Conservation (phyloP, 768 basidiomycete genomes). For the Suillus subalutaceus region DNA sequence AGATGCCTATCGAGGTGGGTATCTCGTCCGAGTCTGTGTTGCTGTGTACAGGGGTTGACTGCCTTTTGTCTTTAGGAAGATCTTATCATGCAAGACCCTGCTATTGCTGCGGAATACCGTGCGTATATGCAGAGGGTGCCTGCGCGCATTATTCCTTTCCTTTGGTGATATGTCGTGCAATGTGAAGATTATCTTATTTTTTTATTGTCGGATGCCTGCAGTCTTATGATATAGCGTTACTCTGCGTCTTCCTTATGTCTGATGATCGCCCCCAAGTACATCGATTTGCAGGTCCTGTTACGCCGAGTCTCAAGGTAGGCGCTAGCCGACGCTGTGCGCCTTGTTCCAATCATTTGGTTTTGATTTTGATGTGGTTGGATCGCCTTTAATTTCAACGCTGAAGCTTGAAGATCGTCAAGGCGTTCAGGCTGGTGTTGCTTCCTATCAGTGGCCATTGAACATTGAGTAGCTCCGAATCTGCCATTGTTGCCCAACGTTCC, state of each 20-base stretch:
- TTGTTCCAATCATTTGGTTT: too few relatives aligned
- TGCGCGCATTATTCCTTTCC: conserved; percentile 32
- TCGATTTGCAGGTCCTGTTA: background rate
- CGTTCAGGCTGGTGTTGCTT: background rate
- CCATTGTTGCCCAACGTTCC: too few relatives aligned
- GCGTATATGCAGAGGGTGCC: conserved; percentile 34
- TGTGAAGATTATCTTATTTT: background rate
- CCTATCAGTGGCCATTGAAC: background rate
- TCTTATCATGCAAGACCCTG: conserved; percentile 30
- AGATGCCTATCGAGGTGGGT: conserved; percentile 39
- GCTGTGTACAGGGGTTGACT: background rate
- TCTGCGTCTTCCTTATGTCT: background rate
- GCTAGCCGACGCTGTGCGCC: too few relatives aligned
- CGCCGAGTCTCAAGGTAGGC: background rate
- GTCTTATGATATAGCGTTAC: background rate
- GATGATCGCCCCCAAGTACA: background rate
- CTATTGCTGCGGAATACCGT: conserved; percentile 28
- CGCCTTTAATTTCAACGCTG: too few relatives aligned
- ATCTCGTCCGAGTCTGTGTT: background rate
- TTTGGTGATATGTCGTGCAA: conserved; percentile 26
- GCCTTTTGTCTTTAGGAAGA: conserved; percentile 25
- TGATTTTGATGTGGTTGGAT: too few relatives aligned
- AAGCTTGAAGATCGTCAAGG: too few relatives aligned
- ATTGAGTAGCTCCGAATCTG: too few relatives aligned
- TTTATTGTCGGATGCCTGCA: background rate